Base-by-base conservation (phyloP, 176 grass and related monocot genomes). In the Zoysia japonica region DNA sequence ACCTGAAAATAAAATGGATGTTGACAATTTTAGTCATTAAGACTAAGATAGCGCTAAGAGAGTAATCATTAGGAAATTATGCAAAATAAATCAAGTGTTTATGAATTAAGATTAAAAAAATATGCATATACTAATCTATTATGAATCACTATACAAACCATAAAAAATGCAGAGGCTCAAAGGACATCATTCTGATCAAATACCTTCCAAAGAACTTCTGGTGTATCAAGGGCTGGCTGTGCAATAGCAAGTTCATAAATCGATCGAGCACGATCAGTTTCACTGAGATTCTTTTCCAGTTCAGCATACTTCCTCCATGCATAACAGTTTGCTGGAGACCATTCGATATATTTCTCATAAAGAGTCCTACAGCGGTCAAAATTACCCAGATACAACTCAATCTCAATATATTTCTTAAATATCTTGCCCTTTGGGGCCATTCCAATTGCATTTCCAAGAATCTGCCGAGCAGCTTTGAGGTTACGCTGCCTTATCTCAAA, bases 321-420 rank as follows among this genome's bases (percentile, higher is more conserved):
- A 90, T 92, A 94, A 47, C 87, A 92, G 52, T 88, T 97, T 48
- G 76, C 80, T 28, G 89, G 89, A 67, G 80, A 76, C 87, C 85
- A 97, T 70, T 97, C 91, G 49, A 97, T 88, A 49, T 88, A 94
- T 28, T 92, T 97, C 69, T 94, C 65, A 75, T 94, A 97, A 0
- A 97, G 81, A 7, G 59, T 92, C 71, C 91, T 88, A 42, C 87
- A 84, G 0, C 91, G 91, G n/a, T 88, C 82, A 28, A 94, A 88
- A 35, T 94, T 94, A 37, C 91, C 91, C 5, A 97, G 68, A 77
- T 87, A 90, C 19, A 94, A 62, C 53, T 94, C 89, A 10, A 92
- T 92, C 74, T 97, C 94, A 69, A 97, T 94, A 47, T 94, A 92
- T 65, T 88, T 97, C 82, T 97, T 93, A 62, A 93, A 97, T 77